A percentile compares a stretch with the other conserved stretches of the same genome.
Evolutionary conservation across 2,329 filamentous ascomycete genomes (phyloP).

Genomic region (Microdochium nivale): DNA sequence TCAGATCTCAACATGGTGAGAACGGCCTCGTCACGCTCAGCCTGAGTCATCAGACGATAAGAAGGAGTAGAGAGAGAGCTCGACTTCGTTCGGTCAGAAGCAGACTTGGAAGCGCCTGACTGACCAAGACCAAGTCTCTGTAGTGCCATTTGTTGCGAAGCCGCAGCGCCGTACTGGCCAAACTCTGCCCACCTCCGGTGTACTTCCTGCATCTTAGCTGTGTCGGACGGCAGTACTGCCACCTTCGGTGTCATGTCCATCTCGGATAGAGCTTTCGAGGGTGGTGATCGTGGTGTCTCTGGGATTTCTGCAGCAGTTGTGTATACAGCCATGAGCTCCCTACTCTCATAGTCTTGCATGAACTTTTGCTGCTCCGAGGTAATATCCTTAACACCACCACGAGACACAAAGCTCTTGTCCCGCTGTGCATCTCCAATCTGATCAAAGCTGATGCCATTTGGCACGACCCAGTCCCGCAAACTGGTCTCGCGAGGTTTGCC

Average conservation of each 20-base stretch:
- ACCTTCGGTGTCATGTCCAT: constrained; percentile 16
- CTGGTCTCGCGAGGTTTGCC: constrained; percentile 40
- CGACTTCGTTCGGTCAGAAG: background rate
- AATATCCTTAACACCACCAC: constrained; percentile 42
- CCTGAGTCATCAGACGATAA: constrained; percentile 23
- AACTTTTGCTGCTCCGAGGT: constrained; percentile 45
- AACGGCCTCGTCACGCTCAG: constrained; percentile 26
- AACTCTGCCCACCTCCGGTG: constrained; percentile 38
- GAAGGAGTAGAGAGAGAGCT: constrained; percentile 7
- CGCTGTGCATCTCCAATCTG: constrained; percentile 35
- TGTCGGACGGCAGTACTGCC: constrained; percentile 27
- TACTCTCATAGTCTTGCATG: constrained; percentile 48
- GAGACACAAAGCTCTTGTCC: constrained; percentile 41
- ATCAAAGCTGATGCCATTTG: constrained; percentile 36
- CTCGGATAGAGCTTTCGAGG: constrained; percentile 19
- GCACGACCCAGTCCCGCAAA: constrained; percentile 43
- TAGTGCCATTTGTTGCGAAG: constrained; percentile 32
- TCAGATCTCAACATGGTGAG: constrained; percentile 35
- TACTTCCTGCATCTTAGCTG: constrained; percentile 36
- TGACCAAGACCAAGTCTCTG: constrained; percentile 33
- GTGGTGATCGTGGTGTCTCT: constrained; percentile 45
- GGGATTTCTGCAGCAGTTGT: constrained; percentile 45
- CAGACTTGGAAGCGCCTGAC: background rate
- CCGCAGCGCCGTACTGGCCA: constrained; percentile 31
- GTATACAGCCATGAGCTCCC: constrained; percentile 55